Base-by-base conservation (phyloP, 345 rosid genomes). In the Tarenaya hassleriana region DNA sequence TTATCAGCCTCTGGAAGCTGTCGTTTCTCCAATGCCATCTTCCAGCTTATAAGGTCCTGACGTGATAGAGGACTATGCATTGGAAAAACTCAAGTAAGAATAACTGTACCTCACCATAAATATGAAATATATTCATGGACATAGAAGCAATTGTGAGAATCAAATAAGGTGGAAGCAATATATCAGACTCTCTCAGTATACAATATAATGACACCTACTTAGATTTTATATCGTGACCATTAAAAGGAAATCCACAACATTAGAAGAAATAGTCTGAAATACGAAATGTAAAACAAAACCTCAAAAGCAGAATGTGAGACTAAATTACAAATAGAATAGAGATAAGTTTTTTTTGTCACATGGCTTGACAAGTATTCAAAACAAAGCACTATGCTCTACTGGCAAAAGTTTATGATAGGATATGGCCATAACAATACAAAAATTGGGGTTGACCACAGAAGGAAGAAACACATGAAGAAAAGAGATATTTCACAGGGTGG, bases 1-100 rank as follows among this genome's bases (percentile, higher is more conserved):
- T 55, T 69, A 60, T 92, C 76, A 61, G 94, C 95, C 77, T 80
- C 87, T 54, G 95, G 95, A 46, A 92, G 95, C 56, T 81, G 88
- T 50, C 73, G 73, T 61, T 74, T 85, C 77, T 92, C 98, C 18
- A 92, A 69, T 53, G 88, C 91, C 97, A 88, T 88, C 79, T 88
- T 92, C 98, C 98, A 92, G 68, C 86, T 85, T 12, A 92, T 82
- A 61, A 92, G 95, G 69, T 88, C 94, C 74, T 92, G 98, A 31
- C 97, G 94, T 15, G 98, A 85, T 50, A 88, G 73, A 69, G 95
- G 88, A 56, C 98, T 92, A n/a, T n/a, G 76, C 56, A 15, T 17
- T 1, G 61, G 27, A 54, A 41, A 40, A 47, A 39, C n/a, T n/a
- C n/a, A n/a, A n/a, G n/a, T n/a, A n/a, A n/a, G n/a, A n/a, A n/a